A percentile compares a stretch with the other conserved stretches of the same genome.
These are phyloP conservation scores for Iris macrosiphon DNA, from an alignment of 106 monocot species.

Conservation along the genomic window DNA sequence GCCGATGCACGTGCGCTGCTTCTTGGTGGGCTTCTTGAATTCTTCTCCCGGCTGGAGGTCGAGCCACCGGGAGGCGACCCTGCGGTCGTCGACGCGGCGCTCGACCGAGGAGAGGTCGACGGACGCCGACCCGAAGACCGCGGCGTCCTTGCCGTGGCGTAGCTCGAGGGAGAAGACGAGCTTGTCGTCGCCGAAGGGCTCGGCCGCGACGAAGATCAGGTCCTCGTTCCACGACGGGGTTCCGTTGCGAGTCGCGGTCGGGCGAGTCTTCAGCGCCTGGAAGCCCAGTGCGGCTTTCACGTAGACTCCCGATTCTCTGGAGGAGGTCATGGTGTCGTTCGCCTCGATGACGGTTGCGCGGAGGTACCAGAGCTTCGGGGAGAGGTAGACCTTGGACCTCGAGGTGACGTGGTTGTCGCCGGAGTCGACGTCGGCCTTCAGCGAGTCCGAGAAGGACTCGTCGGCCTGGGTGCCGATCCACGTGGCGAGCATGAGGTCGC, in stretches of 20 bases:
- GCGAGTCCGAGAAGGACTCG: conserved; percentile 52
- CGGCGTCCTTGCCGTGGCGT: conserved; percentile 43
- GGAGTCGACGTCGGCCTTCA: conserved; percentile 42
- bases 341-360: conserved; percentile 66
- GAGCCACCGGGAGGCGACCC: conserved; percentile 68
- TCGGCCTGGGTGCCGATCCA: conserved; percentile 95
- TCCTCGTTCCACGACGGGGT: conserved; percentile 80
- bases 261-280: conserved; percentile 47
- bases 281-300: conserved; percentile 56
- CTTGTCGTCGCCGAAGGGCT: conserved; percentile 56
- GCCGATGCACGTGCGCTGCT: neutral
- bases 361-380: conserved; percentile 94
- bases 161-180: conserved; percentile 47
- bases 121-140: conserved; percentile 33
- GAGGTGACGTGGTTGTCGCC: conserved; percentile 10
- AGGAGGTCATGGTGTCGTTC: conserved; percentile 32
- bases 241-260: conserved; percentile 30
- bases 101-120: conserved; percentile 58
- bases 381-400: conserved; percentile 70
- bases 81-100: conserved; percentile 80
- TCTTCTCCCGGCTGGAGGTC: conserved; percentile 36
- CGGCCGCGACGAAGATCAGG: conserved; percentile 67
- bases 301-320: conserved; percentile 26
- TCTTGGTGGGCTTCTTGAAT: conserved; percentile 16
- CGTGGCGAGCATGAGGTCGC: conserved; percentile 81